Evolutionary conservation across 106 monocot species (phyloP).

Genomic region (Posidonia australis): DNA sequence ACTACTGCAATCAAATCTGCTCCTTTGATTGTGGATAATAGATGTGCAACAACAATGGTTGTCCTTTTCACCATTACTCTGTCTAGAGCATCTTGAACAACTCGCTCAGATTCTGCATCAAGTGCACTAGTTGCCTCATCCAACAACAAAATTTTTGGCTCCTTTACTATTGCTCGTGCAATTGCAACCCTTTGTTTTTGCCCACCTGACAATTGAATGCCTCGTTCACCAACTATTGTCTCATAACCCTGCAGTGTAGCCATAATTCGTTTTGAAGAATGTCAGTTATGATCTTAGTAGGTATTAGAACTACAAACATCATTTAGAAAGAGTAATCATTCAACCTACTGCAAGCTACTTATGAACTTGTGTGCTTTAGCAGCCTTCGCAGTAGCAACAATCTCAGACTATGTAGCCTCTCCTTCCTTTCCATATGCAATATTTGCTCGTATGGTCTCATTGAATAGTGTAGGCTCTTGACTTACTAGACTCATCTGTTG

Average conservation of each 20-base stretch:
- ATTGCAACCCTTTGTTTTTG: slow-evolving; percentile 76
- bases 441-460: slow-evolving; percentile 59
- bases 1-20: slow-evolving; percentile 49
- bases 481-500: slow-evolving; percentile 60
- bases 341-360: no score
- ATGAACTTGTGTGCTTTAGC: no score
- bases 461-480: slow-evolving; percentile 64
- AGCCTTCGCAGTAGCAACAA: no score
- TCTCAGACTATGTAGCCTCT: no score
- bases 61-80: slow-evolving; percentile 39
- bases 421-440: slow-evolving; percentile 50
- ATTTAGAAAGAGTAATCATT: no score
- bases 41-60: slow-evolving; percentile 46
- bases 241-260: slow-evolving; percentile 43
- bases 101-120: slow-evolving; percentile 61
- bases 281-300: no score
- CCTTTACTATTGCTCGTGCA: slow-evolving; percentile 54
- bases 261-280: slow-evolving; percentile 7
- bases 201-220: slow-evolving; percentile 56
- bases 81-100: slow-evolving; percentile 64
- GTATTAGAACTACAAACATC: no score
- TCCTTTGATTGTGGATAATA: slow-evolving; percentile 51
- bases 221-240: slow-evolving; percentile 53
- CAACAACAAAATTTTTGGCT: slow-evolving; percentile 53
- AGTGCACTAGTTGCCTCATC: slow-evolving; percentile 72